Evolutionary conservation across 2,329 filamentous ascomycete genomes (phyloP), one percentile per base, ranked within the genome.

Genomic region (Diplocarpon rosae): DNA sequence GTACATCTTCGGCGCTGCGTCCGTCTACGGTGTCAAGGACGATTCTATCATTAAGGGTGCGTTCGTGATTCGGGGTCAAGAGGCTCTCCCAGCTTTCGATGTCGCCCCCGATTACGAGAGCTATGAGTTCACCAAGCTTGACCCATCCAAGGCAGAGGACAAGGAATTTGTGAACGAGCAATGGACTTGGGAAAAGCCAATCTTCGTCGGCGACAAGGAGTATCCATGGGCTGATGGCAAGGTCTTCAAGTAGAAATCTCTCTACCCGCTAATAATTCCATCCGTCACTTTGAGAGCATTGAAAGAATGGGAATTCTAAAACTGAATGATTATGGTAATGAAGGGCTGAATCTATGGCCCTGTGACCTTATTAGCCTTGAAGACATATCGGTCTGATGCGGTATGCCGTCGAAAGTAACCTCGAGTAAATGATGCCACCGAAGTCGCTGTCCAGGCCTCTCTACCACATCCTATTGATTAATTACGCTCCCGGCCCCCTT

Each of bases 61-160:
- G 55, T 96, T 95, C 70, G 71, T 98, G 66, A 76, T 95, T 73
- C 90, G 92, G 64, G 92, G 92, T 58, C 81, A 96, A 66, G 86
- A 98, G 20, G 78, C 75, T 66, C 60, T 75, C 42, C 84, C 86
- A 51, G 92, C 88, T 61, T 95, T 98, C 67, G 86, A 96, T 60
- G 92, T 98, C 62, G 92, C 90, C 64, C 92, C 92, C 61, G 92
- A 98, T 72, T 88, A 77, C 68, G 92, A 98, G 79, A 90, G 84
- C 73, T 98, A 96, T 78, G 69, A 77, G 59, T 96, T 96, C 80
- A 83, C 72, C 67, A 96, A 95, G 83, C 87, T 98, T 62, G 90
- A 98, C 76, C 83, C 79, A 65, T 78, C 69, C 66, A 95, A 86
- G 66, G 66, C 76, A 44, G 87, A 89, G 68, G 86, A 96, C 76